phyloP scores from a whole-genome alignment of 116 monocot species.

The Iris pallida region DNA sequence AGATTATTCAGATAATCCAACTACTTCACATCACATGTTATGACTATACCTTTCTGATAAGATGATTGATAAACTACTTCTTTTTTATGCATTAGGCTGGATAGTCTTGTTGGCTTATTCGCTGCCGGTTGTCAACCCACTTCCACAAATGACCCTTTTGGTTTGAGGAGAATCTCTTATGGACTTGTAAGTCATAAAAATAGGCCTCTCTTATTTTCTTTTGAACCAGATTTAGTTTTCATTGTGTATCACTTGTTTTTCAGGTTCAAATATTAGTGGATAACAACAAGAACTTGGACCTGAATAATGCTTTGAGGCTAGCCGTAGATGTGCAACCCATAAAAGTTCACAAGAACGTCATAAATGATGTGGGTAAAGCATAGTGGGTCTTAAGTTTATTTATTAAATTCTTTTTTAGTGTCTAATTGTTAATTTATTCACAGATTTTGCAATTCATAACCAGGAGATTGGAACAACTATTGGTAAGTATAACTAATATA shows the following conservation, averaged over 20 bases:
- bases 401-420: background rate
- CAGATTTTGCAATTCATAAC: conserved; percentile 84
- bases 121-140: conserved; percentile 88
- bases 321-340: conserved; percentile 79
- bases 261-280: conserved; percentile 96
- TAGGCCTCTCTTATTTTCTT: background rate
- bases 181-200: conserved; percentile 65
- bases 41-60: background rate
- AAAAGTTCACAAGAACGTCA: conserved; percentile 31
- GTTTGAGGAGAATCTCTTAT: conserved; percentile 90
- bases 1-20: no score
- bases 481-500: conserved; percentile 45
- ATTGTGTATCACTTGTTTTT: conserved; percentile 14
- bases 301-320: conserved; percentile 55
- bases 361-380: conserved; percentile 52
- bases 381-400: background rate
- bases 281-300: conserved; percentile 74
- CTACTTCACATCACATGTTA: no score
- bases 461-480: conserved; percentile 84
- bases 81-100: conserved; percentile 47
- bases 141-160: conserved; percentile 92
- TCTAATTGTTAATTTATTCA: conserved; percentile 13
- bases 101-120: conserved; percentile 96
- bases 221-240: background rate
- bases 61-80: background rate